A percentile compares a stretch with the other conserved stretches of the same genome.
Conservation (phyloP, 83 land plant species). For the Diphasiastrum complanatum region DNA sequence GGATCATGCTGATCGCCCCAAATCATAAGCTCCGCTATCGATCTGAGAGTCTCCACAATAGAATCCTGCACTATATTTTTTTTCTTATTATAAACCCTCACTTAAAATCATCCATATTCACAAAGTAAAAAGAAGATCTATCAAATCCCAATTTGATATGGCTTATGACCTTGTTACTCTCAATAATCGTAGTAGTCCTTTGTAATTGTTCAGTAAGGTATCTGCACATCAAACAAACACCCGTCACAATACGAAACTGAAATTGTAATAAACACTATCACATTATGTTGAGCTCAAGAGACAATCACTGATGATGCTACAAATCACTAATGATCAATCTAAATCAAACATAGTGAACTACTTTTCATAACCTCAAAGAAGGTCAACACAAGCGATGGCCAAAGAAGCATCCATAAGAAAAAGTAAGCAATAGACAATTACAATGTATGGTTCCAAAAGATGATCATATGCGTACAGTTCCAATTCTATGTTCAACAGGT, state of each 20-base stretch:
- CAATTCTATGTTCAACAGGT: too few species aligned
- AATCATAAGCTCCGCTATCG: conserved; percentile 85
- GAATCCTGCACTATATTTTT: conserved; percentile 46
- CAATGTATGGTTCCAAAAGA: too few species aligned
- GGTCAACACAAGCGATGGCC: too few species aligned
- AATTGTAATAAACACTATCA: not conserved
- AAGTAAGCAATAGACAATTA: too few species aligned
- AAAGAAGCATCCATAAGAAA: too few species aligned
- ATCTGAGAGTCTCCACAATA: conserved; percentile 83
- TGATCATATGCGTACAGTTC: too few species aligned
- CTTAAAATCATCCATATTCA: conserved; percentile 12
- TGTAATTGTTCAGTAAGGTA: conserved; percentile 63
- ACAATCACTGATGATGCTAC: too few species aligned
- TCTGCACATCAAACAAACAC: conserved; percentile 23
- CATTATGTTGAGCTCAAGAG: too few species aligned
- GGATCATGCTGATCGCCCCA: conserved; percentile 98
- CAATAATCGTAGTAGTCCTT: conserved; percentile 43
- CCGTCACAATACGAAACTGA: not conserved
- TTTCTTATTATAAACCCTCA: not conserved
- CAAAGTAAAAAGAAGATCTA: not conserved
- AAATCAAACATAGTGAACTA: too few species aligned
- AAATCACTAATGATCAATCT: too few species aligned
- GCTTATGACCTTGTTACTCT: conserved; percentile 70
- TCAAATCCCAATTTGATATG: not conserved
- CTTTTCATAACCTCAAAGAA: too few species aligned